These are phyloP conservation scores for Aspergillus sclerotiicarbonarius DNA, from an alignment of 495 filamentous ascomycete species.

Conservation along the genomic window DNA sequence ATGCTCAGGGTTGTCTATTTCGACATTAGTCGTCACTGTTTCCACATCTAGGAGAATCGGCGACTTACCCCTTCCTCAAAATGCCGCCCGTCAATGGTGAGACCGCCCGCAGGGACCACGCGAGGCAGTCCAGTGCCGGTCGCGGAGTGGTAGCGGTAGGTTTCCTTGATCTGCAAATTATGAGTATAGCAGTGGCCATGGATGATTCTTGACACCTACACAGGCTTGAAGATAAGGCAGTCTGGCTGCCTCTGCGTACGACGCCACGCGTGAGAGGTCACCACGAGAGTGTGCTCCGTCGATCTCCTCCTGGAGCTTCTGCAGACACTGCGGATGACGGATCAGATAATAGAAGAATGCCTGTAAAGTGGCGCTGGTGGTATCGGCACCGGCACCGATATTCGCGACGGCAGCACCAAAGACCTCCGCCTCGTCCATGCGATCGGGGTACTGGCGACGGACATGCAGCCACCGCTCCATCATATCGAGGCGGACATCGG, in stretches of 20 bases:
- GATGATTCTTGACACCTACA: slow-evolving; percentile 16
- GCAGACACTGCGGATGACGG: slow-evolving; percentile 31
- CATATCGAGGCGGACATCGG: slow-evolving; percentile 39
- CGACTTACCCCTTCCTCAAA: slow-evolving; percentile 36
- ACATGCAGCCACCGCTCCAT: slow-evolving; percentile 44
- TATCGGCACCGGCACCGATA: slow-evolving; percentile 47
- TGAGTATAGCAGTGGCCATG: background rate
- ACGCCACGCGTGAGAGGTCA: slow-evolving; percentile 26
- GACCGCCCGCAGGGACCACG: slow-evolving; percentile 27
- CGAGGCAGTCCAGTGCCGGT: slow-evolving; percentile 27
- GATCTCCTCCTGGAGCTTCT: slow-evolving; percentile 33
- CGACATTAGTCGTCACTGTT: background rate
- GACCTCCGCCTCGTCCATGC: slow-evolving; percentile 41
- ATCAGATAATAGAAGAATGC: slow-evolving; percentile 37
- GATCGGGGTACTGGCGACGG: slow-evolving; percentile 35
- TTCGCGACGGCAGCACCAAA: slow-evolving; percentile 36
- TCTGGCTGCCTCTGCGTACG: slow-evolving; percentile 25
- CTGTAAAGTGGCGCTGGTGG: slow-evolving; percentile 37
- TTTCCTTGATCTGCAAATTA: slow-evolving; percentile 45
- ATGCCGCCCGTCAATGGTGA: slow-evolving; percentile 30
- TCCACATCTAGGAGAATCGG: too few relatives aligned
- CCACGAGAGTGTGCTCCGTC: slow-evolving; percentile 26
- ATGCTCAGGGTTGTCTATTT: slow-evolving; percentile 39
- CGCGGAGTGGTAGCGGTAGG: slow-evolving; percentile 44
- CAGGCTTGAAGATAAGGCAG: slow-evolving; percentile 40